These are phyloP conservation scores for Stagonosporopsis tanaceti DNA, from an alignment of 2,329 filamentous ascomycete species.

Conservation along the genomic window DNA sequence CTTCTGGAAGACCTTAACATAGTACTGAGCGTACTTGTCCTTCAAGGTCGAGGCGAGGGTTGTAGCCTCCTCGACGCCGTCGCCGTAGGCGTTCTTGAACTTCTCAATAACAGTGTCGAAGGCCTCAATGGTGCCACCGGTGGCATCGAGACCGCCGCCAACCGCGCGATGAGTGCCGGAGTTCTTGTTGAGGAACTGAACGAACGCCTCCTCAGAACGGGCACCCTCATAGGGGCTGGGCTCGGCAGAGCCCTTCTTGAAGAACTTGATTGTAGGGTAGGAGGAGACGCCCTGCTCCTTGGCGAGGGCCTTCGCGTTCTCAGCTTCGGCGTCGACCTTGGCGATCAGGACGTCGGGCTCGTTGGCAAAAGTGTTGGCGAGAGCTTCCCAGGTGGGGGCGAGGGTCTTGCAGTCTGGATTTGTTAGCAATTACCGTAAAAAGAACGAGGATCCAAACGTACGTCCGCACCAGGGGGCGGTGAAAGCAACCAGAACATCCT, in stretches of 20 bases:
- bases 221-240: constrained; percentile 75
- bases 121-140: constrained; percentile 81
- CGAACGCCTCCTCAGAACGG: constrained; percentile 77
- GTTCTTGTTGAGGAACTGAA: constrained; percentile 87
- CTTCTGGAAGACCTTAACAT: constrained; percentile 90
- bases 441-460: constrained; percentile 62
- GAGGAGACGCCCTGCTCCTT: constrained; percentile 78
- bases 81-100: constrained; percentile 68
- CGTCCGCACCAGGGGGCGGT: constrained; percentile 98
- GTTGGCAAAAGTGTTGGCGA: constrained; percentile 80
- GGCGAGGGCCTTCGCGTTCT: constrained; percentile 81
- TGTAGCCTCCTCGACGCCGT: constrained; percentile 74
- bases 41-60: constrained; percentile 72
- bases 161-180: constrained; percentile 83
- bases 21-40: constrained; percentile 91
- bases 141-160: constrained; percentile 79
- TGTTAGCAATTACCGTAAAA: constrained; percentile 14
- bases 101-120: constrained; percentile 80
- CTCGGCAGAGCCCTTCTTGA: constrained; percentile 82
- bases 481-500: constrained; percentile 93
- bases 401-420: constrained; percentile 91
- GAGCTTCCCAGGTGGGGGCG: constrained; percentile 86
- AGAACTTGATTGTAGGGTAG: constrained; percentile 98
- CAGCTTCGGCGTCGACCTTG: constrained; percentile 93
- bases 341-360: constrained; percentile 85